Base-by-base conservation (phyloP, 768 basidiomycete genomes). In the Hemileccinum impolitum region DNA sequence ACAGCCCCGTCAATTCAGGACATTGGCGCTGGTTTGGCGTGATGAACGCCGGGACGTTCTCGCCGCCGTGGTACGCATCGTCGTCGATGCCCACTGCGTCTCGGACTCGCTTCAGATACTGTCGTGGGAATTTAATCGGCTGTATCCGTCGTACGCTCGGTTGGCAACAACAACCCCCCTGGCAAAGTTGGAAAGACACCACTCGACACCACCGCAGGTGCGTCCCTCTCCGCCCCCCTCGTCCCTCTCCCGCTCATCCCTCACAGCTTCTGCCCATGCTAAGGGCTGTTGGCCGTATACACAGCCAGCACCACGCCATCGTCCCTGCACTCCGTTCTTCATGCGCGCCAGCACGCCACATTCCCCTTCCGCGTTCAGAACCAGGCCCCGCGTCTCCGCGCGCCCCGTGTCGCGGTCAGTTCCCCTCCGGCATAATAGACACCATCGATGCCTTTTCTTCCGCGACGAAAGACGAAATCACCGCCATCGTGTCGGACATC, bases 211-310 rank as follows among this genome's bases (percentile, higher is more conserved):
- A 23, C n/a, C 37, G 39, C 12, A 47, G 19, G 45, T 39, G 3
- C 23, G 23, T 23, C 6, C 23, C 23, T 23, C 23, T 23, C 23
- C 23, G 6, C 23, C 6, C 23, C 23, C 6, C 23, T 23, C 6
- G 23, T 23, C 23, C 23, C 3, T 23, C 23, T 23, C 23, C 6
- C 3, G 6, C 23, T 23, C 23, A 23, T 23, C 23, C 23, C 23
- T 23, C 23, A 3, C 6, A 23, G 82, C 82, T 80, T n/a, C n/a
- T n/a, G n/a, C n/a, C n/a, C 80, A 87, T 87, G 85, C 84, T 82
- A 70, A 80, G 77, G 80, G 79, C 78, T 71, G 75, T 71, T 63
- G 67, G 74, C 62, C 71, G 76, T 70, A 69, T 74, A 67, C 73
- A 70, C 72, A 79, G 77, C 70, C 75, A 70, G 68, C 74, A 74